A percentile compares a stretch with the other conserved stretches of the same genome.
Evolutionary conservation across 768 basidiomycete genomes (phyloP).

Genomic region (Leucosporidium scottii): DNA sequence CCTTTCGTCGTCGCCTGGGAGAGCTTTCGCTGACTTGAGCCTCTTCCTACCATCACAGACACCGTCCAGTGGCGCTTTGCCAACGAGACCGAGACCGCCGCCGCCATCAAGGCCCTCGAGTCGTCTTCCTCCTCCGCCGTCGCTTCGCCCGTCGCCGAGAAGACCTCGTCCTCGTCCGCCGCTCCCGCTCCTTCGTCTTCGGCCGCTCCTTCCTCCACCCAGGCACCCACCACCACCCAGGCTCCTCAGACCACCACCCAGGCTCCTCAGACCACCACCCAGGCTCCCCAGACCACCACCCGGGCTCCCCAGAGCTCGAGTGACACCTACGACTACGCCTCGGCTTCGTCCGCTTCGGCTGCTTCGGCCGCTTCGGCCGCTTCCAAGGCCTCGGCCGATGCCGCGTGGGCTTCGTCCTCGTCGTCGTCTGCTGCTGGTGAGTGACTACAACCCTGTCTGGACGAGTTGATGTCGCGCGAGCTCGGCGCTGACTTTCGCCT

Average conservation of each 20-base stretch:
- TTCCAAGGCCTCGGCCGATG: too few species aligned
- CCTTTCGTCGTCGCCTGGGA: constrained; percentile 18
- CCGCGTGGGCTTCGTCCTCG: too few species aligned
- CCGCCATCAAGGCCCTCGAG: constrained; percentile 48
- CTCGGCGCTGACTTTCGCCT: too few species aligned
- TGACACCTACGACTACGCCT: too few species aligned
- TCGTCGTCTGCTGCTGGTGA: too few species aligned
- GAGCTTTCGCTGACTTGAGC: constrained; percentile 59
- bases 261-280: constrained; percentile 9
- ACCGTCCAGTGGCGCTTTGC: constrained; percentile 31
- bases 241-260: constrained; percentile 1
- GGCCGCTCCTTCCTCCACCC: constrained; percentile 22
- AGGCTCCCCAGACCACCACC: background rate
- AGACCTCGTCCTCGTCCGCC: constrained; percentile 31
- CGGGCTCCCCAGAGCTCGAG: too few species aligned
- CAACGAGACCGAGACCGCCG: constrained; percentile 35
- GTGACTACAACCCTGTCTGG: too few species aligned
- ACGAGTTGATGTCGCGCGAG: too few species aligned
- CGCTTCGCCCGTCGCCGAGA: constrained; percentile 48
- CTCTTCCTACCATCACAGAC: constrained; percentile 40
- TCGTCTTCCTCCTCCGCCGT: constrained; percentile 57
- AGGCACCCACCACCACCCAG: background rate
- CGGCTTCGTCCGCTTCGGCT: too few species aligned
- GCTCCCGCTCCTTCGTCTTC: constrained; percentile 28
- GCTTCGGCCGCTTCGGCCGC: too few species aligned